Evolutionary conservation across 1,284 basidiomycete species (phyloP), one percentile per base, ranked within the genome.

Genomic region (Ustilago xerochloae): DNA sequence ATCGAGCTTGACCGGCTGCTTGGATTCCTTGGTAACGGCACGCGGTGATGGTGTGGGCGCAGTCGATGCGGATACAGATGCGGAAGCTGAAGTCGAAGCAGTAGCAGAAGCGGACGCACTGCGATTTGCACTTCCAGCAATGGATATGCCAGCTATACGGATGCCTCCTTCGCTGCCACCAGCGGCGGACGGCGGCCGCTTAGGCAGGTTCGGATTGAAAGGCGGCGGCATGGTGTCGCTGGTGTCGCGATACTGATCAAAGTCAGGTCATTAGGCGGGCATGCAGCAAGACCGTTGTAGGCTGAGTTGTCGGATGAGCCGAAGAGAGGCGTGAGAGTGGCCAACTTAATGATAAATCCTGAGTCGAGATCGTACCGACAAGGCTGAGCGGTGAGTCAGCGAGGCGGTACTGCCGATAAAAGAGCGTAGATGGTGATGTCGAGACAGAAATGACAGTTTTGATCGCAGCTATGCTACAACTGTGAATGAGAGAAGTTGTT

Each of bases 81-180:
- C 45, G 2, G 43, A n/a, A 8, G 53, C 43, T 9, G 52, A 22
- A 30, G 28, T 24, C 13, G 48, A 48, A 45, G 36, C 33, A 15
- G 48, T 36, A 36, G 36, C 22, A 8, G 51, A 35, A 16, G 35
- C 20, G 15, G 45, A 49, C 24, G 61, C 43, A 8, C 56, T 35
- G 5, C 51, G 38, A 35, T 45, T 71, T 0, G 68, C 68, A 12
- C 43, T n/a, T n/a, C n/a, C n/a, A n/a, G n/a, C n/a, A n/a, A n/a
- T n/a, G n/a, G n/a, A n/a, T n/a, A n/a, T n/a, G 9, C 68, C 68
- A 29, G 68, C 68, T 32, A 71, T 71, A n/a, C 68, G 63, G n/a
- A 71, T 38, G 20, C 67, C 68, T 46, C 30, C 54, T 13, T 29
- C n/a, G 8, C 8, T 35, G 30, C 24, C 33, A 8, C 20, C 32